Evolutionary conservation across 2,329 filamentous ascomycete species (phyloP).

Genomic region (Colletotrichum somersetense): DNA sequence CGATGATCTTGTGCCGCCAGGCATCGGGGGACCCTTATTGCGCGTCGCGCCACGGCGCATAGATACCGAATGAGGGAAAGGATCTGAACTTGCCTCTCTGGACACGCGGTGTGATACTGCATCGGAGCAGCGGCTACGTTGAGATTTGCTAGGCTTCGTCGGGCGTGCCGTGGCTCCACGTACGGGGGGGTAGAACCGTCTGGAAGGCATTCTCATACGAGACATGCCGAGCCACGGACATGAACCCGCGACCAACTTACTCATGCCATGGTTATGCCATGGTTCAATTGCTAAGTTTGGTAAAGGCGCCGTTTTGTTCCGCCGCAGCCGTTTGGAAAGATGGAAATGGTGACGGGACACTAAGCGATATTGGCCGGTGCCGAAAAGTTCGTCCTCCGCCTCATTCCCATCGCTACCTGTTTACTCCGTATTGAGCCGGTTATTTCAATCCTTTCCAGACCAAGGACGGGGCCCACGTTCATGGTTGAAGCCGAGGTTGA

Average conservation of each 20-base stretch:
- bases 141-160: background rate
- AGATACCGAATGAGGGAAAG: background rate
- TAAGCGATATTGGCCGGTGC: too few relatives aligned
- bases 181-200: background rate
- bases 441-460: background rate
- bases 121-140: background rate
- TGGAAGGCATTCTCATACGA: background rate
- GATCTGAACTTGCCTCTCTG: background rate
- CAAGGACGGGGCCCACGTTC: background rate
- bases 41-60: background rate
- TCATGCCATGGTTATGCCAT: background rate
- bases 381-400: background rate
- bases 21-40: background rate
- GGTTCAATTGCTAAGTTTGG: background rate
- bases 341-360: background rate
- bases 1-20: background rate
- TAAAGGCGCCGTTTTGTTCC: background rate
- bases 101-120: background rate
- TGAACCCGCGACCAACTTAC: background rate
- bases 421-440: background rate
- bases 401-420: background rate
- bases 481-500: background rate
- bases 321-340: background rate
- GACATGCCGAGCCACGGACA: background rate
- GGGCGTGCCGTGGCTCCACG: conserved; percentile 1